Base-by-base conservation (phyloP, 2,329 filamentous ascomycete species). In the Penicillium freii region DNA sequence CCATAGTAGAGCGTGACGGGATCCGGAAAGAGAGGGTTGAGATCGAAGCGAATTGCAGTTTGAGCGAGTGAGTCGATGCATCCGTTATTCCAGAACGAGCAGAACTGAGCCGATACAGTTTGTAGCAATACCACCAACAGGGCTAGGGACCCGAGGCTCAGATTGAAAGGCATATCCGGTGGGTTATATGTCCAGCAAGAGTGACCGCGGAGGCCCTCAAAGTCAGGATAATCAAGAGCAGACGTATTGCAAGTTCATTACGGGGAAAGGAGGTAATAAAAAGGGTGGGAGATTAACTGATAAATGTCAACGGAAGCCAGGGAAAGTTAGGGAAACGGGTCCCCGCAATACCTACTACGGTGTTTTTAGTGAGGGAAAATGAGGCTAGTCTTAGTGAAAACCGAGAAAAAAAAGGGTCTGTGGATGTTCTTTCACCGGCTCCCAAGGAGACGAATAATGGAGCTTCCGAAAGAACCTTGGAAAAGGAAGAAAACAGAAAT, bases 11-110 rank as follows among this genome's bases (percentile, higher is more conserved):
- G 64, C 46, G 64, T 68, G 45, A 76, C 62, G 5, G 69, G 62
- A 21, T 70, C 62, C 21, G 66, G 54, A 51, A 75, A 73, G 11
- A 76, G 67, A 44, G 73, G 71, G n/a, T 66, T 60, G 44, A 75
- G 73, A 5, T 61, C 57, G 45, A 76, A 64, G 21, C 66, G 59
- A 17, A 74, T 62, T 23, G 73, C 71, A 5, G 70, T 71, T 58
- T 76, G 73, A 45, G 73, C 73, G 17, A 75, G 61, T 5, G 73
- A 69, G 54, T 76, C 73, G 57, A 76, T 68, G 57, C 73, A 76
- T 21, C 62, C 68, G 13, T 51, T 62, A 51, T 73, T 69, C 64
- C 67, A 70, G 49, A 76, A 76, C 5, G 67, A 68, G 52, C 73
- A 76, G 42, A 73, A 63, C 47, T 73, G 69, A 42, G 72, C 71